Evolutionary conservation across 2,329 filamentous ascomycete genomes (phyloP).

Genomic region (Fusarium chaquense): DNA sequence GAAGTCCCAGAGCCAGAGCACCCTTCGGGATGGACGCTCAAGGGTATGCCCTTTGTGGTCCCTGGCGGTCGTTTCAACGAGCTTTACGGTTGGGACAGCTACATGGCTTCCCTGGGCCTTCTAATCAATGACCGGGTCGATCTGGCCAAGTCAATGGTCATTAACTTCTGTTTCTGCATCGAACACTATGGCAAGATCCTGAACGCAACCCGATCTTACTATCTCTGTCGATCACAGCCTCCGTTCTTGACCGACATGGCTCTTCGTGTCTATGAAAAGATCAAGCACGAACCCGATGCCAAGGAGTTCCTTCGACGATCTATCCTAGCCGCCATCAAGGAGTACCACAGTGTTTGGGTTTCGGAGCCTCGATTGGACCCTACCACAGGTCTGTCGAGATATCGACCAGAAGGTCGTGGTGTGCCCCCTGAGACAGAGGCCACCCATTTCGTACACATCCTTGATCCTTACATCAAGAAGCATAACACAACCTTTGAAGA

Average conservation of each 20-base stretch:
- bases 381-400: conserved; percentile 83
- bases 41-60: conserved; percentile 93
- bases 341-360: conserved; percentile 93
- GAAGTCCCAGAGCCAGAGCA: conserved; percentile 70
- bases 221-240: conserved; percentile 92
- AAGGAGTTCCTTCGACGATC: conserved; percentile 83
- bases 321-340: conserved; percentile 93
- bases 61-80: conserved; percentile 98
- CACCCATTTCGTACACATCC: conserved; percentile 84
- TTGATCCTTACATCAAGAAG: conserved; percentile 86
- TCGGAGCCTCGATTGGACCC: conserved; percentile 81
- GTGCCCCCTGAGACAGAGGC: conserved; percentile 94
- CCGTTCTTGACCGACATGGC: conserved; percentile 99
- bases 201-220: conserved; percentile 96
- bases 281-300: conserved; percentile 85
- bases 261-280: conserved; percentile 90
- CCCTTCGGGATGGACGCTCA: conserved; percentile 75
- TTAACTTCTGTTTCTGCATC: conserved; percentile 98
- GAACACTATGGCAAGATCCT: conserved; percentile 98
- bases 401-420: conserved; percentile 84
- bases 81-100: conserved; percentile 98
- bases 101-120: conserved; percentile 95
- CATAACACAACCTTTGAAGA: conserved; percentile 83
- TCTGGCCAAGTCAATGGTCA: conserved; percentile 92
- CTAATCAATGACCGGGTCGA: conserved; percentile 87